These are phyloP conservation scores for Eucalyptus tenuipes DNA, from an alignment of 345 rosid genomes.

Conservation along the genomic window DNA sequence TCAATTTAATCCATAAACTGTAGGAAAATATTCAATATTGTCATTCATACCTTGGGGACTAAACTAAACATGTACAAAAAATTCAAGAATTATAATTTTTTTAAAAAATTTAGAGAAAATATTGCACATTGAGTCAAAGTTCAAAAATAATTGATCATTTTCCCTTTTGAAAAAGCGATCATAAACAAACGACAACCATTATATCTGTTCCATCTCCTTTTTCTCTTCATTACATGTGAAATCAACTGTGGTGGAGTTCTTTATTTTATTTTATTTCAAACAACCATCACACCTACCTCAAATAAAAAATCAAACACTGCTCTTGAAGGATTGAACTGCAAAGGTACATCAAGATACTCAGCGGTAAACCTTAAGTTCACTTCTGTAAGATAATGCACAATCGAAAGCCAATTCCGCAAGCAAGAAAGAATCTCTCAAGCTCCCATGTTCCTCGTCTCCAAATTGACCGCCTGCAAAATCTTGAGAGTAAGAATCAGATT, in stretches of 20 bases:
- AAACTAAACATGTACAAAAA: too few species aligned
- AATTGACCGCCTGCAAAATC: neutral
- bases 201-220: neutral
- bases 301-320: neutral
- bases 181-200: neutral
- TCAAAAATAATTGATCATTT: too few species aligned
- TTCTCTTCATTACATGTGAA: neutral
- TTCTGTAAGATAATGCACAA: neutral
- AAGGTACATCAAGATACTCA: neutral
- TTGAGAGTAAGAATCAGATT: neutral
- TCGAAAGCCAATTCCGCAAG: neutral
- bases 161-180: too few species aligned
- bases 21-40: too few species aligned
- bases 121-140: accelerated
- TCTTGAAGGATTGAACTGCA: neutral
- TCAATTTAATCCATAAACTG: too few species aligned
- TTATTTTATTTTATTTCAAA: neutral
- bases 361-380: neutral
- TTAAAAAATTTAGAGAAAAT: too few species aligned
- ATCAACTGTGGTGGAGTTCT: neutral
- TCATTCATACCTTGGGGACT: too few species aligned
- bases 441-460: neutral
- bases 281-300: neutral
- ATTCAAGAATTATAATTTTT: too few species aligned
- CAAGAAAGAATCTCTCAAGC: neutral